These are phyloP conservation scores for Diutina rugosa DNA, from an alignment of 1,139 yeast genomes.

Conservation along the genomic window DNA sequence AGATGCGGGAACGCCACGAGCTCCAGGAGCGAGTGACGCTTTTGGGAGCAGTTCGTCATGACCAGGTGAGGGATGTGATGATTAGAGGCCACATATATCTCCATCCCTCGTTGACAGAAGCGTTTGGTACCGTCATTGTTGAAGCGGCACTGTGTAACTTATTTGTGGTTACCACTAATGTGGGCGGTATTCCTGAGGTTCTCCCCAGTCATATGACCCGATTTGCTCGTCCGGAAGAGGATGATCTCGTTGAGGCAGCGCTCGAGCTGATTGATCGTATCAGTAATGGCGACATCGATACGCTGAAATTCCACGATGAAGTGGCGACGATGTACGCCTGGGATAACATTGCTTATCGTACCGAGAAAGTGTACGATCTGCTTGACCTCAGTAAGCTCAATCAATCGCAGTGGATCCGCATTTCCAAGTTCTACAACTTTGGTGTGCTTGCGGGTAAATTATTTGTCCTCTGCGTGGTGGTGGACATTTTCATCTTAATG, in stretches of 20 bases:
- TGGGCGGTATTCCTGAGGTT: slow-evolving; percentile 97
- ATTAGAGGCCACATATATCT: slow-evolving; percentile 85
- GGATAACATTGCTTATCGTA: slow-evolving; percentile 78
- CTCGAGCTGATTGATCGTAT: slow-evolving; percentile 49
- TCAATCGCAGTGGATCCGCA: slow-evolving; percentile 33
- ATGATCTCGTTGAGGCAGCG: slow-evolving; percentile 61
- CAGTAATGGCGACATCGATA: slow-evolving; percentile 47
- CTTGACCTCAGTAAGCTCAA: slow-evolving; percentile 31
- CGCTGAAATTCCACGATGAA: slow-evolving; percentile 65
- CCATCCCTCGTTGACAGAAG: slow-evolving; percentile 92
- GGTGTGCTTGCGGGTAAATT: slow-evolving; percentile 81
- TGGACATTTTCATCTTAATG: slow-evolving; percentile 55
- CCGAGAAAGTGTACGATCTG: slow-evolving; percentile 67
- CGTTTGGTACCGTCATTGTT: slow-evolving; percentile 93
- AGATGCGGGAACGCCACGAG: slow-evolving; percentile 80
- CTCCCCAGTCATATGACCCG: slow-evolving; percentile 88
- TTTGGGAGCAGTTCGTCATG: slow-evolving; percentile 83
- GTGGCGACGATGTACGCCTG: slow-evolving; percentile 83
- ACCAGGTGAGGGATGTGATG: slow-evolving; percentile 88
- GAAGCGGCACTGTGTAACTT: slow-evolving; percentile 98
- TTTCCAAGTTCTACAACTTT: slow-evolving; percentile 54
- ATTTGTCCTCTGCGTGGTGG: slow-evolving; percentile 65
- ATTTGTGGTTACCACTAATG: slow-evolving; percentile 86
- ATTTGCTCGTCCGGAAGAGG: slow-evolving; percentile 76
- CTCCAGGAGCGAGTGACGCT: slow-evolving; percentile 81